These are phyloP conservation scores for Arabidopsis suecica DNA, from an alignment of 345 rosid species.

Conservation along the genomic window DNA sequence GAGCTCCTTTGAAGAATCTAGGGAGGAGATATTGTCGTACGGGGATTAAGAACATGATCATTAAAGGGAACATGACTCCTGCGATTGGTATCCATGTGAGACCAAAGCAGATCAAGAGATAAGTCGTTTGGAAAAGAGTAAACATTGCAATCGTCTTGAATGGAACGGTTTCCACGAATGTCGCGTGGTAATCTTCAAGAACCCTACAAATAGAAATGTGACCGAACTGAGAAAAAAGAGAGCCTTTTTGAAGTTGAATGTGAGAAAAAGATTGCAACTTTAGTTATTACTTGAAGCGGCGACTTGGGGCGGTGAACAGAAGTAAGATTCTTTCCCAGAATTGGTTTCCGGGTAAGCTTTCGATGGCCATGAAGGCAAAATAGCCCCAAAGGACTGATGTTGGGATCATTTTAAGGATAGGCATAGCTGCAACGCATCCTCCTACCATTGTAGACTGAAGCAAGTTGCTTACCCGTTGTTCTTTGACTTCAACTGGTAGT, in stretches of 20 bases:
- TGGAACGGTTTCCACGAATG: slow-evolving; percentile 93
- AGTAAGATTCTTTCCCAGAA: slow-evolving; percentile 95
- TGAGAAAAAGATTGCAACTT: slow-evolving; percentile 4
- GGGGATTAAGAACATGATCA: slow-evolving; percentile 96
- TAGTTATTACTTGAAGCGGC: slow-evolving; percentile 85
- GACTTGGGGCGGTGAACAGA: slow-evolving; percentile 91
- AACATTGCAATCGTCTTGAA: slow-evolving; percentile 81
- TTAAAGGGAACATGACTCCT: slow-evolving; percentile 89
- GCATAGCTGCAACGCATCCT: slow-evolving; percentile 95
- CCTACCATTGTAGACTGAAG: slow-evolving; percentile 91
- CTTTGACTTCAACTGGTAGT: slow-evolving; percentile 91
- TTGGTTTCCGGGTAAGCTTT: slow-evolving; percentile 97
- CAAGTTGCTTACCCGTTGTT: slow-evolving; percentile 93
- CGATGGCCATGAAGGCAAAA: slow-evolving; percentile 98
- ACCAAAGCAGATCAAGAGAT: slow-evolving; percentile 85
- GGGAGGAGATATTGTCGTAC: slow-evolving; percentile 90
- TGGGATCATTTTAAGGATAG: slow-evolving; percentile 90
- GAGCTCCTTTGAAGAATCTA: slow-evolving; percentile 83
- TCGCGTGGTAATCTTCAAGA: slow-evolving; percentile 79
- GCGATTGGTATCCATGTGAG: slow-evolving; percentile 96
- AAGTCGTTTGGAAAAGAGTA: slow-evolving; percentile 79
- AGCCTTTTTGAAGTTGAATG: slow-evolving; percentile 39
- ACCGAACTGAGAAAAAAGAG: neutral
- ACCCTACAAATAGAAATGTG: slow-evolving; percentile 56
- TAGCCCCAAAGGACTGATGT: slow-evolving; percentile 99